Evolutionary conservation across 1,139 yeast species (phyloP), one percentile per base, ranked within the genome.

Genomic region (Entelexis paramagnoliae): DNA sequence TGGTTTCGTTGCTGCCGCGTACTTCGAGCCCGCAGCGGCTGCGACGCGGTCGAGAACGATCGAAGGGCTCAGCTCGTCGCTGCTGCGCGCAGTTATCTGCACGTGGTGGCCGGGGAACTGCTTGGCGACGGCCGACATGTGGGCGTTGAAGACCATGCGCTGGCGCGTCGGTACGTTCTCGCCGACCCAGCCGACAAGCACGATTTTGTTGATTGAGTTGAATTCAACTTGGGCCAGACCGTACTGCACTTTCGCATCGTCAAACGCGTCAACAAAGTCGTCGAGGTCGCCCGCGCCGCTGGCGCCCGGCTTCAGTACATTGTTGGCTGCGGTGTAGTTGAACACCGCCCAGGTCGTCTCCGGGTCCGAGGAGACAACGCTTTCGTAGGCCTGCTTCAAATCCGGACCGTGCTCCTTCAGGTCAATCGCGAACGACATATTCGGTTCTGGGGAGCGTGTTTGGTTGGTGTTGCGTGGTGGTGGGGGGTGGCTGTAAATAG

Each of bases 21-120:
- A 91, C 64, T 95, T 80, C 24, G 98, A 96, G 61, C 98, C 98
- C 1, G 97, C 85, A 39, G 98, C 96, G 59, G 87, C 83, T 58
- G 86, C 81, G 48, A 93, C 81, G 61, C 87, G 80, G 51, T 79
- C 75, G 59, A 87, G 68, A 58, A 91, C 78, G 56, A 84, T 94
- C 33, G 76, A 74, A 46, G 83, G 85, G 60, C 85, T 85, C 65
- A 93, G 75, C 65, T 93, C 98, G 63, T 87, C 96, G 51, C 79
- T 76, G 64, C 86, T 94, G 68, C 97, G 79, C n/a, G 97, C 98
- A 42, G 96, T 87, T 59, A 93, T 81, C 68, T 91, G 97, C 51
- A 91, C 89, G 65, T 91, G 98, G 69, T 89, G 91, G 38, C 95
- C 95, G 38, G 63, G 66, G 59, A 72, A 68, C 55, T 66, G 63